phyloP scores from a whole-genome alignment of 352 stramenopile species.

The Lagenidium giganteum region DNA sequence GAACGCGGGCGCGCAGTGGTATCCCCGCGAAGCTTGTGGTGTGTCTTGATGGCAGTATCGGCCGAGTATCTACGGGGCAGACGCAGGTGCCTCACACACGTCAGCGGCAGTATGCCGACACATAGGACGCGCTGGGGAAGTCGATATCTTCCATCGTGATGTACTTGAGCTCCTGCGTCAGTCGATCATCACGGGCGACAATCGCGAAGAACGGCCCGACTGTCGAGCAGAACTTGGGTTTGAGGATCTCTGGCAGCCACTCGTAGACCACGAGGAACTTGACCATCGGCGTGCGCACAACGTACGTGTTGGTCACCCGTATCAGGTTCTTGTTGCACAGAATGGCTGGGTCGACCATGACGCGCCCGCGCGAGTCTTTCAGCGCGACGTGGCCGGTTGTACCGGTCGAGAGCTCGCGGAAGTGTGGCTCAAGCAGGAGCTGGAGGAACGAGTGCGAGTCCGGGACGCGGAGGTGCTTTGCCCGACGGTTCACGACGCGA shows the following conservation, averaged over 20 bases:
- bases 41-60: too few relatives aligned
- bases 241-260: constrained; percentile 9
- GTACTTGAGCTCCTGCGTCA: too few relatives aligned
- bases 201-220: constrained; percentile 17
- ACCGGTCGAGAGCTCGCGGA: background rate
- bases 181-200: constrained; percentile 4
- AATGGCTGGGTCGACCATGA: constrained; percentile 13
- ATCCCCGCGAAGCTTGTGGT: too few relatives aligned
- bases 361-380: background rate
- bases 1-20: too few relatives aligned
- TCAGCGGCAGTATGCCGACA: too few relatives aligned
- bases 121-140: too few relatives aligned
- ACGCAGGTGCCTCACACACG: too few relatives aligned
- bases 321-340: constrained; percentile 21
- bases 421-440: constrained; percentile 4
- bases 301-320: constrained; percentile 8
- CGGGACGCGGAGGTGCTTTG: too few relatives aligned
- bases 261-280: constrained; percentile 20
- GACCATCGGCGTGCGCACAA: constrained; percentile 13
- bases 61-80: too few relatives aligned
- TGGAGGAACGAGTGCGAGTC: constrained; percentile 5
- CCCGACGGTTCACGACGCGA: too few relatives aligned
- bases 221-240: constrained; percentile 6
- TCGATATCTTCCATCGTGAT: too few relatives aligned
- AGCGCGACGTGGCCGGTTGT: constrained; percentile 2